A percentile compares a stretch with the other conserved stretches of the same genome.
Conservation (phyloP, 169 alveolate species). For the Babesia bigemina region DNA sequence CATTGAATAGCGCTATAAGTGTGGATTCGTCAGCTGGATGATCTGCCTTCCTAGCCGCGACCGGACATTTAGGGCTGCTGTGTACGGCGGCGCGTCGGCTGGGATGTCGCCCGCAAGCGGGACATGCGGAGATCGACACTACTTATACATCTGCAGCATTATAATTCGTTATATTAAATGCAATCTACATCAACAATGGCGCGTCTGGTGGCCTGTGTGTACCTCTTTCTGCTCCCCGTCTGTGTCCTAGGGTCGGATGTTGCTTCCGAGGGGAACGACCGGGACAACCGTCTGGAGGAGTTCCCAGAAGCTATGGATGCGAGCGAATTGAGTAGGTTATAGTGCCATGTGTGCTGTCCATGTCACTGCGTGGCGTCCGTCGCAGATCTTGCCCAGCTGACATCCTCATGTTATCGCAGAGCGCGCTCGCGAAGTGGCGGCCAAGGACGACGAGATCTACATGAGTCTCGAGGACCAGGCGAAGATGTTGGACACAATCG, state of each 20-base stretch:
- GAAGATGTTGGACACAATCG: slow-evolving; percentile 1
- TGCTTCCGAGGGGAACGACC: not conserved
- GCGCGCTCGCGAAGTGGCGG: not conserved
- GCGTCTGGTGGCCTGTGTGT: not conserved
- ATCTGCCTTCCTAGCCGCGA: too few species aligned
- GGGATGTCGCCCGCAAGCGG: not conserved
- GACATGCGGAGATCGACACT: not conserved
- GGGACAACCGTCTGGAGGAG: not conserved
- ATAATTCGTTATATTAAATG: too few species aligned
- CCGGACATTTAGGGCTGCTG: not conserved
- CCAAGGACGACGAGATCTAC: slow-evolving; percentile 6
- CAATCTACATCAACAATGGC: not conserved
- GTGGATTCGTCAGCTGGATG: too few species aligned
- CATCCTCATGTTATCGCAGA: not conserved
- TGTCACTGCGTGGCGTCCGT: not conserved
- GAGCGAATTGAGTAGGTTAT: slow-evolving; percentile 1
- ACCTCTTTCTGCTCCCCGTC: not conserved
- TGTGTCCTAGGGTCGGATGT: not conserved
- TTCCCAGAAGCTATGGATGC: slow-evolving; percentile 4
- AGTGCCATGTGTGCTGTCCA: not conserved
- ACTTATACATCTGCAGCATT: not conserved
- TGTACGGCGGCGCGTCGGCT: not conserved
- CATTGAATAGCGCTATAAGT: too few species aligned
- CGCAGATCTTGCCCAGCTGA: not conserved
- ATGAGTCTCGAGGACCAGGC: slow-evolving; percentile 1